Percentiles rank a stretch among this genome's conserved stretches.
Evolutionary conservation across 306 rosid genomes (phyloP).

Genomic region (Malus sylvestris): DNA sequence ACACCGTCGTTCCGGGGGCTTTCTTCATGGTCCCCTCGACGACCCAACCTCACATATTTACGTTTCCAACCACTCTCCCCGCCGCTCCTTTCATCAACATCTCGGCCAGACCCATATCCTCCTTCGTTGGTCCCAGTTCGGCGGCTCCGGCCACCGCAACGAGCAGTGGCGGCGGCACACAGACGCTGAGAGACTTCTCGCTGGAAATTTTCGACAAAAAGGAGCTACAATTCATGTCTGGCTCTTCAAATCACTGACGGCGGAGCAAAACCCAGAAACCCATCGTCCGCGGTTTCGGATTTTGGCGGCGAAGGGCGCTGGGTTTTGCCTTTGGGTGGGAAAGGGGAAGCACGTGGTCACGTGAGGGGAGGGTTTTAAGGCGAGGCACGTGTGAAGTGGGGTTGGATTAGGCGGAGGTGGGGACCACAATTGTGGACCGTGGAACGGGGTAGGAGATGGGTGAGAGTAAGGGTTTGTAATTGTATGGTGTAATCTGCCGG

Average conservation of each 20-base stretch:
- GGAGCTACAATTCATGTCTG: slow-evolving; percentile 70
- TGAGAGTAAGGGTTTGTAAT: background rate
- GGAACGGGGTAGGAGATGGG: background rate
- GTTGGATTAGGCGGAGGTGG: slow-evolving; percentile 8
- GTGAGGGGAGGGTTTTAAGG: slow-evolving; percentile 28
- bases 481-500: background rate
- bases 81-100: slow-evolving; percentile 24
- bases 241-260: slow-evolving; percentile 39
- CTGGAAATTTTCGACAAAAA: slow-evolving; percentile 56
- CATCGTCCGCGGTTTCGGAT: background rate
- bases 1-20: slow-evolving; percentile 47
- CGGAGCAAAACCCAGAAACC: background rate
- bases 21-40: slow-evolving; percentile 49
- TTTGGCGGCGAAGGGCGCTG: background rate
- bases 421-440: slow-evolving; percentile 41
- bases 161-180: slow-evolving; percentile 11
- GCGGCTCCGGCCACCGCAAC: background rate
- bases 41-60: slow-evolving; percentile 43
- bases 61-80: slow-evolving; percentile 22
- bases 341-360: slow-evolving; percentile 51
- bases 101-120: slow-evolving; percentile 45
- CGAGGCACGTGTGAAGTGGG: slow-evolving; percentile 35
- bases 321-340: background rate
- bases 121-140: slow-evolving; percentile 34
- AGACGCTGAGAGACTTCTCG: slow-evolving; percentile 57